phyloP scores from a whole-genome alignment of 75 land plant genomes.

The Adiantum capillusveneris region DNA sequence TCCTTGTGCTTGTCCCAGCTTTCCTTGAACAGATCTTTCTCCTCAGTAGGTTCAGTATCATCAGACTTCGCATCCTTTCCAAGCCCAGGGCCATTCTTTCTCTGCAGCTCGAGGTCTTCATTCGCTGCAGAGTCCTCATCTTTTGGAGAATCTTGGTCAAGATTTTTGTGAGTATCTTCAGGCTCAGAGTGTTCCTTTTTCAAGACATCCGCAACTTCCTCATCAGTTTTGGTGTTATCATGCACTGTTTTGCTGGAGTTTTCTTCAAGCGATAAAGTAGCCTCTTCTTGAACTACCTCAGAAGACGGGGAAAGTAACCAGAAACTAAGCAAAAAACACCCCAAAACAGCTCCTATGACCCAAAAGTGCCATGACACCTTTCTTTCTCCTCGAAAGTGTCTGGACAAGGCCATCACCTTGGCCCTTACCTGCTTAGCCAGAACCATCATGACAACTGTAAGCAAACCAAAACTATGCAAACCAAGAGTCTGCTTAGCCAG shows the following conservation, averaged over 20 bases:
- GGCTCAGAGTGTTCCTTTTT: not conserved
- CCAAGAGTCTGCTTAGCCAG: too few relatives aligned
- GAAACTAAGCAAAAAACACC: not conserved
- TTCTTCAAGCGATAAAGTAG: not conserved
- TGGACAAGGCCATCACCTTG: slow-evolving; percentile 3
- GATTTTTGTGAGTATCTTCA: not conserved
- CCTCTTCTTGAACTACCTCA: not conserved
- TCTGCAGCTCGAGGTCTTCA: not conserved
- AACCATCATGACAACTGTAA: too few relatives aligned
- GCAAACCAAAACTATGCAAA: too few relatives aligned
- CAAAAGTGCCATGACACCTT: not conserved
- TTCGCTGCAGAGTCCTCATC: not conserved
- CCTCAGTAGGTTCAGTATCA: not conserved
- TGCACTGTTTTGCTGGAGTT: not conserved
- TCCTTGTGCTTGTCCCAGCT: too few relatives aligned
- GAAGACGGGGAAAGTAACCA: not conserved
- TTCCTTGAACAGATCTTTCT: not conserved
- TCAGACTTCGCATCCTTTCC: slow-evolving; percentile 1
- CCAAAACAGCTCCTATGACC: slow-evolving; percentile 1
- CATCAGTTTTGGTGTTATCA: not conserved
- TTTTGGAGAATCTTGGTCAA: not conserved
- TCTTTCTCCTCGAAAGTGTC: not conserved
- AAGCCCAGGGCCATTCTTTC: not conserved
- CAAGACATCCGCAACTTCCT: not conserved
- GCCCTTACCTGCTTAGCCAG: too few relatives aligned